Percentiles rank a stretch among this genome's conserved stretches.
These are phyloP conservation scores for Dryas alaskensis DNA, from an alignment of 306 rosid species.

Conservation along the genomic window DNA sequence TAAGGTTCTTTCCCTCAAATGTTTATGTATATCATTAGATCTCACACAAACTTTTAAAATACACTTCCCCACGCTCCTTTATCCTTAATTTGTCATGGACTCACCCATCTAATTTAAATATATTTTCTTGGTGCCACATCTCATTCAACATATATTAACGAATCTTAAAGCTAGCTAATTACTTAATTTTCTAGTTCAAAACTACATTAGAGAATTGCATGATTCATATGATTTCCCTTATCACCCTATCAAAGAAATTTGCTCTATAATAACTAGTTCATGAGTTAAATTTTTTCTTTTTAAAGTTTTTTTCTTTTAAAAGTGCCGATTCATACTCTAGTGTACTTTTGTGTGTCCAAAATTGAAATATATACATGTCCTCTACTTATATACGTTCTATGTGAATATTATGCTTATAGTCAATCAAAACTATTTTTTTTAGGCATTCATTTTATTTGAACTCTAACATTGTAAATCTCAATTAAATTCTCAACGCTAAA, in stretches of 20 bases:
- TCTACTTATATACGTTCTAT: too few species aligned
- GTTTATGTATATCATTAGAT: slow-evolving; percentile 22
- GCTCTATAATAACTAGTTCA: neutral
- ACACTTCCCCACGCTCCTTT: slow-evolving; percentile 40
- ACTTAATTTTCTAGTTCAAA: too few species aligned
- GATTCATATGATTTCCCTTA: neutral
- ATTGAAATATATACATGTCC: too few species aligned
- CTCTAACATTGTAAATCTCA: too few species aligned
- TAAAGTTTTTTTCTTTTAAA: neutral
- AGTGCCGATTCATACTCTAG: too few species aligned
- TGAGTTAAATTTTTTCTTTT: neutral
- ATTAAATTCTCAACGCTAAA: too few species aligned
- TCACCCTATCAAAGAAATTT: too few species aligned
- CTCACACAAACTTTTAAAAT: neutral
- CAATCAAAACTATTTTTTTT: too few species aligned
- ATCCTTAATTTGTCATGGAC: slow-evolving; percentile 9
- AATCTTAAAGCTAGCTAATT: neutral
- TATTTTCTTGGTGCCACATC: slow-evolving; percentile 6
- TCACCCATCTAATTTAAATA: neutral
- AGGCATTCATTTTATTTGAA: too few species aligned
- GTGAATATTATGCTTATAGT: too few species aligned
- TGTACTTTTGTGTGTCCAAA: too few species aligned
- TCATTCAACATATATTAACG: neutral
- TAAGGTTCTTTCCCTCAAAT: slow-evolving; percentile 18
- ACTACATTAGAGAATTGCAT: neutral